A percentile compares a stretch with the other conserved stretches of the same genome.
Evolutionary conservation across 371 early-diverging fungal genomes (phyloP).

Genomic region (Synchytrium microbalum): DNA sequence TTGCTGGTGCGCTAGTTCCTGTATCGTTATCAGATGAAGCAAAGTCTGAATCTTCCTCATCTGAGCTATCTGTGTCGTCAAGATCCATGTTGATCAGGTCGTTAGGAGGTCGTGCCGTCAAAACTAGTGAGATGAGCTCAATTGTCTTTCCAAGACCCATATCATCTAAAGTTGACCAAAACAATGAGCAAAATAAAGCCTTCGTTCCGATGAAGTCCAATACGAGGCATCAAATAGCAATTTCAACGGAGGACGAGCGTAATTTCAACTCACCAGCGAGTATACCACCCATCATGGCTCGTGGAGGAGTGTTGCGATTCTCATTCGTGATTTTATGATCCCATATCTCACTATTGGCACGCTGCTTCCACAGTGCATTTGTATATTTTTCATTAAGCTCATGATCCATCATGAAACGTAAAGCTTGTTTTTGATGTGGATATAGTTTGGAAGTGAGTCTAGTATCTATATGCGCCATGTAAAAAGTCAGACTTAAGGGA

Average conservation of each 20-base stretch:
- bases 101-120: constrained; percentile 17
- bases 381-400: constrained; percentile 40
- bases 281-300: constrained; percentile 32
- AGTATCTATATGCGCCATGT: constrained; percentile 13
- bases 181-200: neutral
- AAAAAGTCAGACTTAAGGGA: no score
- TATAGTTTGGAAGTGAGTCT: constrained; percentile 41
- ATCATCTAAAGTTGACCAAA: constrained; percentile 21
- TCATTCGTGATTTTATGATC: constrained; percentile 10
- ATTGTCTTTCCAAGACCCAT: constrained; percentile 64
- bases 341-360: constrained; percentile 19
- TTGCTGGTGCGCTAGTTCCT: neutral
- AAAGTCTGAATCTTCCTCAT: neutral
- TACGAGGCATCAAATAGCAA: no score
- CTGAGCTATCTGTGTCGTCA: neutral
- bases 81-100: neutral
- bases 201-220: no score
- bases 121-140: constrained; percentile 47
- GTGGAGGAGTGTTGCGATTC: constrained; percentile 37
- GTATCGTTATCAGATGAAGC: neutral
- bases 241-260: no score
- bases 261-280: constrained; percentile 21
- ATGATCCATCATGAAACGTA: constrained; percentile 48
- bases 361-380: constrained; percentile 16
- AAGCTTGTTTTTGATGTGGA: constrained; percentile 56